A percentile compares a stretch with the other conserved stretches of the same genome.
These are phyloP conservation scores for Teratosphaeria viscida DNA, from an alignment of 2,329 filamentous ascomycete species.

Conservation along the genomic window DNA sequence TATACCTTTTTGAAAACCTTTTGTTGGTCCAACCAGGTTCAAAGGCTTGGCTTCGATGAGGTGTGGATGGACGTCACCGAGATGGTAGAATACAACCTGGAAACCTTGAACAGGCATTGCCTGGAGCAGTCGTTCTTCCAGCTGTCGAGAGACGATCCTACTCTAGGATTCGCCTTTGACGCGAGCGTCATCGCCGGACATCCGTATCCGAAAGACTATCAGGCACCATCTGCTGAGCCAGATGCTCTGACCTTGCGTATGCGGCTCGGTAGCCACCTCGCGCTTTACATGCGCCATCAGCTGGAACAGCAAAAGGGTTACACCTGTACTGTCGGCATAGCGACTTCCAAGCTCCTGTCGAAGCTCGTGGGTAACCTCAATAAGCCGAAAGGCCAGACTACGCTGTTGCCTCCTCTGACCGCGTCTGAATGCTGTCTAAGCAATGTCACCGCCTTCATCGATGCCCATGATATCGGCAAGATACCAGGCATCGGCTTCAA, in stretches of 20 bases:
- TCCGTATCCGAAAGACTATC: constrained; percentile 39
- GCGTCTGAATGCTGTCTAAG: constrained; percentile 19
- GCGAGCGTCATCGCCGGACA: constrained; percentile 56
- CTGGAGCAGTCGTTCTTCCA: constrained; percentile 67
- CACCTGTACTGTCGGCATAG: constrained; percentile 77
- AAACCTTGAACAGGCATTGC: constrained; percentile 56
- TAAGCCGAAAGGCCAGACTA: constrained; percentile 83
- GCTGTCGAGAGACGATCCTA: constrained; percentile 61
- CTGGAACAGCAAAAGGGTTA: constrained; percentile 71
- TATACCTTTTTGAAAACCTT: constrained; percentile 62
- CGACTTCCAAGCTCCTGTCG: constrained; percentile 74
- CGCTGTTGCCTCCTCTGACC: constrained; percentile 52
- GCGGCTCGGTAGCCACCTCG: constrained; percentile 70
- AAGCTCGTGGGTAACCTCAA: constrained; percentile 77
- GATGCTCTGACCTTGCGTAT: constrained; percentile 44
- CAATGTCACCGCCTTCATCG: constrained; percentile 60
- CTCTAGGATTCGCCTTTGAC: constrained; percentile 70
- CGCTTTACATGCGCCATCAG: constrained; percentile 58
- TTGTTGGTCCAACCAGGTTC: constrained; percentile 68
- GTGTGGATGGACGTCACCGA: constrained; percentile 76
- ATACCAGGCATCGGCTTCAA: constrained; percentile 82
- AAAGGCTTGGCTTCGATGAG: constrained; percentile 85
- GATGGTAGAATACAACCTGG: constrained; percentile 70
- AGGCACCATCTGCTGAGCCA: background rate
- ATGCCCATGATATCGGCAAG: constrained; percentile 63